Percentiles rank a stretch among this genome's conserved stretches.
Conservation (phyloP, 106 monocot species). For the Platanthera guangdongensis region DNA sequence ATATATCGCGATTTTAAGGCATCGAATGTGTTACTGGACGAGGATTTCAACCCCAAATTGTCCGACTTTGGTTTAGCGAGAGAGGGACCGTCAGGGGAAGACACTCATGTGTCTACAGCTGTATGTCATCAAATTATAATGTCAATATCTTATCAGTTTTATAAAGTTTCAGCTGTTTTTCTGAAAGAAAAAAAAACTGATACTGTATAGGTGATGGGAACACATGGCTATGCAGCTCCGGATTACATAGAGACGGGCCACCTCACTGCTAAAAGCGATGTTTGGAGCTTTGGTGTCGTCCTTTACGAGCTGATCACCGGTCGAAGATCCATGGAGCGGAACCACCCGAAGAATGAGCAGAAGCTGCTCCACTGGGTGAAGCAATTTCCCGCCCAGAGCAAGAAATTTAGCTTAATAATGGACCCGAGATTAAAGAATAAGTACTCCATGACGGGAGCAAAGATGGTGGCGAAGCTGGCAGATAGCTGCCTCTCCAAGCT, state of each 20-base stretch:
- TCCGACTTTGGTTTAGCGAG: slow-evolving; percentile 87
- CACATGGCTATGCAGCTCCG: slow-evolving; percentile 68
- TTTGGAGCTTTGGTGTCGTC: slow-evolving; percentile 76
- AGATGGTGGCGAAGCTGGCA: slow-evolving; percentile 38
- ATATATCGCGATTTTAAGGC: slow-evolving; percentile 88
- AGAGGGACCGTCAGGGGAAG: slow-evolving; percentile 60
- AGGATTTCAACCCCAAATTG: slow-evolving; percentile 57
- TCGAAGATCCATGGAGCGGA: slow-evolving; percentile 34
- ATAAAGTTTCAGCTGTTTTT: not conserved
- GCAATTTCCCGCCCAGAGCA: slow-evolving; percentile 33
- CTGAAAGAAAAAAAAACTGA: not conserved
- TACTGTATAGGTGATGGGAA: slow-evolving; percentile 46
- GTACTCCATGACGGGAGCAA: slow-evolving; percentile 34
- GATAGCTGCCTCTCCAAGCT: slow-evolving; percentile 45
- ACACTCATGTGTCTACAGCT: slow-evolving; percentile 80
- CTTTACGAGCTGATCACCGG: slow-evolving; percentile 64
- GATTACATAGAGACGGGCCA: slow-evolving; percentile 71
- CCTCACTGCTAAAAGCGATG: slow-evolving; percentile 62
- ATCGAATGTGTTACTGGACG: slow-evolving; percentile 71
- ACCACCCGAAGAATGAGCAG: slow-evolving; percentile 40
- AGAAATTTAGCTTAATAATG: slow-evolving; percentile 32
- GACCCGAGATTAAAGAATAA: slow-evolving; percentile 40
- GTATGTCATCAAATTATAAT: slow-evolving; percentile 24
- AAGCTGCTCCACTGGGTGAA: slow-evolving; percentile 65
- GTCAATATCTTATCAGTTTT: not conserved